Percentiles rank a stretch among this genome's conserved stretches.
These are phyloP conservation scores for Neonectria punicea DNA, from an alignment of 2,329 filamentous ascomycete genomes.

Conservation along the genomic window DNA sequence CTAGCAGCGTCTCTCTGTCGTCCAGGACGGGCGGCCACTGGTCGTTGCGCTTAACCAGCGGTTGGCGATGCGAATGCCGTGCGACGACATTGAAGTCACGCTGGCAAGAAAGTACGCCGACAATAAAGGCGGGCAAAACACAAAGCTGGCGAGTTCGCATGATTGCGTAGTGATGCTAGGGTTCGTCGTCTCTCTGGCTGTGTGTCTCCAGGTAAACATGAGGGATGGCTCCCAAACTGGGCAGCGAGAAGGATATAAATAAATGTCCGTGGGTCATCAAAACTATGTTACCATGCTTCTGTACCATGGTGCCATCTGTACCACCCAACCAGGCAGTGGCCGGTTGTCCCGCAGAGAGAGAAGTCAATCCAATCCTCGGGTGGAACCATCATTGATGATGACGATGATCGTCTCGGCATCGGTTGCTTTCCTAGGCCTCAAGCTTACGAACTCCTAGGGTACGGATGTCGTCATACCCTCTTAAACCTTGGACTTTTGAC, in stretches of 20 bases:
- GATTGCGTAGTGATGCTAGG: not conserved
- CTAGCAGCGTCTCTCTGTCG: conserved; percentile 47
- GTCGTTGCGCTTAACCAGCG: conserved; percentile 45
- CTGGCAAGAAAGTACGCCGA: conserved; percentile 43
- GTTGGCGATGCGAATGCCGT: conserved; percentile 47
- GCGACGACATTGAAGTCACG: conserved; percentile 42
- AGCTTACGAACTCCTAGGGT: conserved; percentile 32
- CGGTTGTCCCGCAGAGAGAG: not conserved
- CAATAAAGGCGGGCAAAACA: conserved; percentile 33
- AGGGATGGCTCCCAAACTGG: conserved; percentile 3
- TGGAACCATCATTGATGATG: not conserved
- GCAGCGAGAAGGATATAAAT: conserved; percentile 34
- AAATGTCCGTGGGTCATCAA: conserved; percentile 26
- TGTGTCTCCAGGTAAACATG: not conserved
- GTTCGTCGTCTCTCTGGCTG: not conserved
- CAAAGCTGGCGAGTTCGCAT: conserved; percentile 35
- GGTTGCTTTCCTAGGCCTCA: conserved; percentile 30
- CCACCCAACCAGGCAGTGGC: not conserved
- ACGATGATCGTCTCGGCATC: conserved; percentile 17
- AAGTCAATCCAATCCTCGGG: not conserved
- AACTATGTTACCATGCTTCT: conserved; percentile 33
- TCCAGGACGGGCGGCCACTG: conserved; percentile 50
- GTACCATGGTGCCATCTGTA: conserved; percentile 29
- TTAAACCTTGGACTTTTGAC: not conserved
- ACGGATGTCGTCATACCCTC: conserved; percentile 35